Conservation (phyloP, 768 basidiomycete species). For the Agaricus sinodeliciosus region DNA sequence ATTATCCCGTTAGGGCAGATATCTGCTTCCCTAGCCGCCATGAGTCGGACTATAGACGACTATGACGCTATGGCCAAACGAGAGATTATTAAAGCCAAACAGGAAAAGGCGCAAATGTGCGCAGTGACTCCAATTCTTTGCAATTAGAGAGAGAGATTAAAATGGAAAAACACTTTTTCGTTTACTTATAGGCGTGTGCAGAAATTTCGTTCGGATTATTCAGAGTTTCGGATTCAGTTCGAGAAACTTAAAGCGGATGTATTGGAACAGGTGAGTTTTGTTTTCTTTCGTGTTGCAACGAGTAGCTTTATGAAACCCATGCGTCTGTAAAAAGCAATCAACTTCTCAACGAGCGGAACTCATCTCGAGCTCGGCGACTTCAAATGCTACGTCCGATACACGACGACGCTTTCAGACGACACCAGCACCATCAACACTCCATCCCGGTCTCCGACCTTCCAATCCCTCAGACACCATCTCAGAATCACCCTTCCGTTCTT, state of each 20-base stretch:
- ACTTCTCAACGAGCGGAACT: conserved; percentile 60
- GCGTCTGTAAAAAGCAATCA: conserved; percentile 37
- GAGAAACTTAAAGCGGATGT: conserved; percentile 68
- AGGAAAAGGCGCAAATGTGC: conserved; percentile 92
- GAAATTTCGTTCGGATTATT: conserved; percentile 85
- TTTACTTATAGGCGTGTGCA: conserved; percentile 82
- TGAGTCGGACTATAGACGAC: conserved; percentile 93
- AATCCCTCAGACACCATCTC: conserved; percentile 48
- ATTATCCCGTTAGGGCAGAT: conserved; percentile 74
- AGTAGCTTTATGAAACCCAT: not conserved
- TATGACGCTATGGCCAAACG: conserved; percentile 95
- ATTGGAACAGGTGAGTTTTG: conserved; percentile 33
- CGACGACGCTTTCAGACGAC: conserved; percentile 61
- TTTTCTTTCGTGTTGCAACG: no score
- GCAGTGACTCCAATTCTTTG: conserved; percentile 15
- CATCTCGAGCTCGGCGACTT: conserved; percentile 38
- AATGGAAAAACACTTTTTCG: no score
- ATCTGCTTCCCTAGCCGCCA: conserved; percentile 91
- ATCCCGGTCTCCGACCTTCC: conserved; percentile 38
- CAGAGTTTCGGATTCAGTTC: conserved; percentile 77
- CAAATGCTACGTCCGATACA: conserved; percentile 44
- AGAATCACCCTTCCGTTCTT: conserved; percentile 79
- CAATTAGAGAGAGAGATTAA: not conserved
- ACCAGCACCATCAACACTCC: conserved; percentile 41
- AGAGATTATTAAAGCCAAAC: conserved; percentile 93